Conservation (phyloP, 2,329 filamentous ascomycete genomes). For the Samsoniella hepiali region DNA sequence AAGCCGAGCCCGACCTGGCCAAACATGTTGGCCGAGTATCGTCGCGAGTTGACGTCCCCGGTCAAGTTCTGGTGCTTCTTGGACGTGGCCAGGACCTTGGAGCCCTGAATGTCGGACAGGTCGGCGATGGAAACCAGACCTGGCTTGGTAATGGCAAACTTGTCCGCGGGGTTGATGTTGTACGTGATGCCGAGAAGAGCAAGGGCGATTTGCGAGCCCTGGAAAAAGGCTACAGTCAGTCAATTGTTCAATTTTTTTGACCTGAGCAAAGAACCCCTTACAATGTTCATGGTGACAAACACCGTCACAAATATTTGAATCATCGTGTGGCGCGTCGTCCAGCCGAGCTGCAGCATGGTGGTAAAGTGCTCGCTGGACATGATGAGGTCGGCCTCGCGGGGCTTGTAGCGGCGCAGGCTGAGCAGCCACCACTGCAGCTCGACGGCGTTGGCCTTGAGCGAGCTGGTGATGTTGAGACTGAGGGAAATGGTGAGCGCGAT, state of each 20-base stretch:
- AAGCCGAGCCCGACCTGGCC: conserved; percentile 37
- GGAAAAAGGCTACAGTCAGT: neutral
- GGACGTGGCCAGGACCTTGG: conserved; percentile 34
- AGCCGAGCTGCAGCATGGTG: conserved; percentile 23
- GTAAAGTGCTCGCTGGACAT: conserved; percentile 28
- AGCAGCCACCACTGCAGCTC: conserved; percentile 47
- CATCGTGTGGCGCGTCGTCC: conserved; percentile 20
- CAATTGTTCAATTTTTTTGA: too few relatives aligned
- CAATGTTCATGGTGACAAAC: conserved; percentile 26
- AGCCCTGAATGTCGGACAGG: conserved; percentile 34
- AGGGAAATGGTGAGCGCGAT: conserved; percentile 42
- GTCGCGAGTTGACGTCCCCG: conserved; percentile 19
- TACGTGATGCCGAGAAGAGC: conserved; percentile 43
- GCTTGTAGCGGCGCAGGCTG: conserved; percentile 33
- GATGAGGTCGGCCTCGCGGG: conserved; percentile 31
- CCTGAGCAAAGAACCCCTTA: conserved; percentile 1
- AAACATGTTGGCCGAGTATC: conserved; percentile 26
- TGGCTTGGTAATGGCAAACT: conserved; percentile 29
- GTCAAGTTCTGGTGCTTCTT: conserved; percentile 31
- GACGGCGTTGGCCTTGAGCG: conserved; percentile 41
- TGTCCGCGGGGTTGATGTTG: conserved; percentile 38
- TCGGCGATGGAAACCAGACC: conserved; percentile 38
- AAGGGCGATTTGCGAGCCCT: conserved; percentile 42
- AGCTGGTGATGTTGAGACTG: conserved; percentile 41
- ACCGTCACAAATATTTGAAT: conserved; percentile 24